phyloP scores from a whole-genome alignment of 805 yeast species.

The Sugiyamaella boreocaroliniensis region DNA sequence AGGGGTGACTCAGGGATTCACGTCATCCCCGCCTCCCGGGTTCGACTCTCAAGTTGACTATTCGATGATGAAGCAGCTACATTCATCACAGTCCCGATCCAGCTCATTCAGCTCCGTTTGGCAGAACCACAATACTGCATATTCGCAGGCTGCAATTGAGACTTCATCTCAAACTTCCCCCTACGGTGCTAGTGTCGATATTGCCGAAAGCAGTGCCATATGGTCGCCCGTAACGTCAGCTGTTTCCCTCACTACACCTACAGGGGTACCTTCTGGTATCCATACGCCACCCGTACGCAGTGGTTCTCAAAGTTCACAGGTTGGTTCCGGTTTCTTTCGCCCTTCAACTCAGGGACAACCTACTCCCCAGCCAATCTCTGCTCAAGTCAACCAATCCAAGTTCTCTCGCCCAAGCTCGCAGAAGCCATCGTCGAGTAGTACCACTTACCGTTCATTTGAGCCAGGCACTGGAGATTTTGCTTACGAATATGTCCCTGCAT shows the following conservation, averaged over 20 bases:
- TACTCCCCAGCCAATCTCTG: neutral
- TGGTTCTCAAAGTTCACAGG: conserved; percentile 5
- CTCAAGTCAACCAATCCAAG: neutral
- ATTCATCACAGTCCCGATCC: conserved; percentile 12
- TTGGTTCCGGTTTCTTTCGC: neutral
- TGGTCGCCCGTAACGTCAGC: neutral
- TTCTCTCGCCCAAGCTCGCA: neutral
- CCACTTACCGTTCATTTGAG: neutral
- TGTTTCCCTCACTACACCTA: neutral
- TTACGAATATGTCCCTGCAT: neutral
- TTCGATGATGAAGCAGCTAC: neutral
- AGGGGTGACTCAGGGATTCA: neutral
- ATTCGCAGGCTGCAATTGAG: neutral
- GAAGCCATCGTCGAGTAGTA: neutral
- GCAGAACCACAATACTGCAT: conserved; percentile 3
- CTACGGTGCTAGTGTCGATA: neutral
- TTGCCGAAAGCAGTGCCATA: neutral
- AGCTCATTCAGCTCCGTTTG: conserved; percentile 18
- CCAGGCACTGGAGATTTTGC: neutral
- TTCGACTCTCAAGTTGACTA: conserved; percentile 7
- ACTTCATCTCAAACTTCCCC: neutral
- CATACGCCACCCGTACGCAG: conserved; percentile 10
- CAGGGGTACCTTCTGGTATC: neutral
- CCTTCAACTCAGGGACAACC: neutral
- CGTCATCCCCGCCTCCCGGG: conserved; percentile 11